Base-by-base conservation (phyloP, 768 basidiomycete species). In the Boletus insuetus region DNA sequence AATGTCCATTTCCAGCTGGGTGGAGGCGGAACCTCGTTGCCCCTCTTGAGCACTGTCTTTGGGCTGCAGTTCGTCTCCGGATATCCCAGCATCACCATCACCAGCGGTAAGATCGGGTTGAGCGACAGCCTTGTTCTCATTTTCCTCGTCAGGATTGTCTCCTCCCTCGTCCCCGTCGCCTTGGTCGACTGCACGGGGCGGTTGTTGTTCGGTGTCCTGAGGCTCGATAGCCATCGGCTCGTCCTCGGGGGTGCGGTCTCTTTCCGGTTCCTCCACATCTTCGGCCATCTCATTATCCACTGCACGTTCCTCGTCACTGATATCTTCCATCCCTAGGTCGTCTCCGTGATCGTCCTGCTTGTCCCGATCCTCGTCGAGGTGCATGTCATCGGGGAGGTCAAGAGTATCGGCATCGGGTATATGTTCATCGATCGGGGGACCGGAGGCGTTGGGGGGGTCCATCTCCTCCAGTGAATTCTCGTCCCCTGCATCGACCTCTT, bases 301-400 rank as follows among this genome's bases (percentile, higher is more conserved):
- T 14, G 11, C 35, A 58, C 49, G 53, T 26, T 66, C 71, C 9
- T 69, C 68, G 35, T 69, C 69, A 7, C 74, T 69, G 61, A 74
- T 69, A 29, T 77, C 73, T 44, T 77, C 79, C 62, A 75, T 69
- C 8, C 47, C 62, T 6, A 56, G 47, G 19, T 64, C 65, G 46
- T 72, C 66, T n/a, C 13, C 58, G 2, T 60, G 57, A 20, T 65
- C 66, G 10, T 71, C 68, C 20, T 52, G 58, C 31, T 71, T 66
- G 44, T 71, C 70, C 29, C 56, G 60, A 19, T 61, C 61, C 47
- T 74, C 70, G 20, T 76, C 78, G 24, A 95, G 69, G 50, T 92
- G 76, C 73, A 96, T 77, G 58, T 93, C 85, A 34, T 98, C 95
- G 0, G 96, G 96, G 11, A 98, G 79, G 64, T 98, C 89, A 42